phyloP scores from a whole-genome alignment of 495 filamentous ascomycete genomes.

The Glarea lozoyensis region DNA sequence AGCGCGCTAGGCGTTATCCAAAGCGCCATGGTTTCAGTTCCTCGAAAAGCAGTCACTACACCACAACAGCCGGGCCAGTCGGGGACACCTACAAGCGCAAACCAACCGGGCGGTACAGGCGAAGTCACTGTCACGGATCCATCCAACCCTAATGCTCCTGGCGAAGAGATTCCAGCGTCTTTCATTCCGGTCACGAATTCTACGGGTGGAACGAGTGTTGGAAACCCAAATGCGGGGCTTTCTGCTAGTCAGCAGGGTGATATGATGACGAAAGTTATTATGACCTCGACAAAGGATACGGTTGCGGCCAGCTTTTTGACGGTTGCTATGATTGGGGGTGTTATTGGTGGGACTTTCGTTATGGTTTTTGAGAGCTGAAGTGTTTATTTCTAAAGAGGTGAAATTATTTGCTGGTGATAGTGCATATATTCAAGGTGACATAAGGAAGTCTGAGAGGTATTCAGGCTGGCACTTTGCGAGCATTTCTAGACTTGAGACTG shows the following conservation, averaged over 20 bases:
- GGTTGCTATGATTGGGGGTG: constrained; percentile 27
- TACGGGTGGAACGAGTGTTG: constrained; percentile 65
- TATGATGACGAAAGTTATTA: constrained; percentile 7
- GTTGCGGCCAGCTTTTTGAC: constrained; percentile 56
- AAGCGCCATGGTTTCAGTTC: constrained; percentile 34
- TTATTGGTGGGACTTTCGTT: constrained; percentile 36
- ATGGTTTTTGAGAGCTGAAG: constrained; percentile 25
- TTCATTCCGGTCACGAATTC: constrained; percentile 54
- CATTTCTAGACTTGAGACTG: too few relatives aligned
- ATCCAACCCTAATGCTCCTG: too few relatives aligned
- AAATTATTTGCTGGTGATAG: too few relatives aligned
- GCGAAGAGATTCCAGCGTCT: constrained; percentile 33
- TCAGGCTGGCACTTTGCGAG: too few relatives aligned
- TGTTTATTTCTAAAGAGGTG: too few relatives aligned
- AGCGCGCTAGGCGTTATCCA: constrained; percentile 61
- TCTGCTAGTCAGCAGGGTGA: neutral
- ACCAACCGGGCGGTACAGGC: constrained; percentile 67
- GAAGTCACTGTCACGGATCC: too few relatives aligned
- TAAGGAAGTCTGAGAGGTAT: too few relatives aligned
- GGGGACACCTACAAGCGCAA: constrained; percentile 31
- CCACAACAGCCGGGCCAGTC: constrained; percentile 36
- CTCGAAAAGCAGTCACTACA: constrained; percentile 18
- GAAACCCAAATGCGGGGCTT: constrained; percentile 34
- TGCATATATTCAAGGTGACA: too few relatives aligned
- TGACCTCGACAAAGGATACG: constrained; percentile 42